Evolutionary conservation across 805 yeast species (phyloP), one percentile per base, ranked within the genome.

Genomic region (Candida manassasensis): DNA sequence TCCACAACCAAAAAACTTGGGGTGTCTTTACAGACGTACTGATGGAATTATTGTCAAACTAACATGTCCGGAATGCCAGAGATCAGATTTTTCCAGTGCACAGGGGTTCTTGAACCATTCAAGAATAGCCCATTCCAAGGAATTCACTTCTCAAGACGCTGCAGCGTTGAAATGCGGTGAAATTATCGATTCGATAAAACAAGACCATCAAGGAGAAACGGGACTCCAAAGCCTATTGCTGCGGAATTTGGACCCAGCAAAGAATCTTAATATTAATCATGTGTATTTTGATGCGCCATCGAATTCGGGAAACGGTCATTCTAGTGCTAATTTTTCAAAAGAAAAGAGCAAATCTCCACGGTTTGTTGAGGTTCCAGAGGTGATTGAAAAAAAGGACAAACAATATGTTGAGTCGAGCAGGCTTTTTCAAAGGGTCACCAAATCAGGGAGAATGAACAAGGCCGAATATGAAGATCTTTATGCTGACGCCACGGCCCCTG

Each of bases 91-190:
- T 50, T 79, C 85, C 6, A 75, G 84, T 10, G 85, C 88, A 0
- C 93, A 84, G 51, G 93, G 93, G 11, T 82, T 84, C 45, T 68
- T 83, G 24, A 84, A 83, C 53, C 94, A 84, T 54, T 75, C 82
- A 36, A 66, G 93, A 39, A 70, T 81, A 17, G 83, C 88, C 6
- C 94, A 84, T 53, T 62, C 75, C n/a, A 75, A 72, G 37, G 85
- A 79, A 38, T 83, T 73, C 43, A 71, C 80, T 4, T 75, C 82
- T 6, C 90, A 83, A 48, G 87, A 81, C 42, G 72, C 81, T 10
- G 89, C 93, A 2, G 87, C 89, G 0, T 56, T 79, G 42, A 67
- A 67, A 15, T 81, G 86, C 53, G 87, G 86, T 16, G 71, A 69
- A 26, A 63, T 73, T 1, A 51, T 78, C 28, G 75, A 73, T 0